A percentile compares a stretch with the other conserved stretches of the same genome.
These are phyloP conservation scores for Narthecium ossifragum DNA, from an alignment of 106 monocot species.

Conservation along the genomic window DNA sequence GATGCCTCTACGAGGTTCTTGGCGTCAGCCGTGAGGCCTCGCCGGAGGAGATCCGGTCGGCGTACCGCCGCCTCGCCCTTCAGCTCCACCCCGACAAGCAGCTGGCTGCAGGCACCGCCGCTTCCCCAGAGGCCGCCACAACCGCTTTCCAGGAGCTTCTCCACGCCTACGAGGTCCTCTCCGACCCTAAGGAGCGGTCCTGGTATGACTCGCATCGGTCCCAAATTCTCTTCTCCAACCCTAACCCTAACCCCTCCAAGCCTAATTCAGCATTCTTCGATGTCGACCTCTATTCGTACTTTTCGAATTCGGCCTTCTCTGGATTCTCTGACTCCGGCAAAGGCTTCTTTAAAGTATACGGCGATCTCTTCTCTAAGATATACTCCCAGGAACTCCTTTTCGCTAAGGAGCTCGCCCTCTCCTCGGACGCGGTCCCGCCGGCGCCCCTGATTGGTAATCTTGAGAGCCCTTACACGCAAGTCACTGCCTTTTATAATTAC, in stretches of 20 bases:
- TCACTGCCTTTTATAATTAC: constrained; percentile 74
- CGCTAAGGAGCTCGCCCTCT: constrained; percentile 39
- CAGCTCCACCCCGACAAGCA: constrained; percentile 98
- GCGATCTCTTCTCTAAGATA: constrained; percentile 62
- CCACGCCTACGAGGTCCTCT: constrained; percentile 92
- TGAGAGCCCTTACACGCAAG: constrained; percentile 66
- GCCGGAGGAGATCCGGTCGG: constrained; percentile 61
- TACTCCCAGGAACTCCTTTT: constrained; percentile 70
- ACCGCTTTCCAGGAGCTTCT: constrained; percentile 93
- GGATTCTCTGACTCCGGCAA: constrained; percentile 63
- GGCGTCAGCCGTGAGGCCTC: constrained; percentile 61
- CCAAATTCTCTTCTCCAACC: constrained; percentile 87
- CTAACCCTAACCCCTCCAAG: constrained; percentile 9
- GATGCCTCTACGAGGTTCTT: constrained; percentile 92
- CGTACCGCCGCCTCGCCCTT: constrained; percentile 84
- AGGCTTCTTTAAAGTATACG: constrained; percentile 96
- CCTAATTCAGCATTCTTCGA: constrained; percentile 41
- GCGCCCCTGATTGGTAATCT: constrained; percentile 79
- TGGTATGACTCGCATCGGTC: constrained; percentile 97
- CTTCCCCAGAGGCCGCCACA: constrained; percentile 35
- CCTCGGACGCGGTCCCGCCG: constrained; percentile 24
- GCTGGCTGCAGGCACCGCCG: constrained; percentile 19
- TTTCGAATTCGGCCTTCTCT: constrained; percentile 71
- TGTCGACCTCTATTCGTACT: constrained; percentile 64
- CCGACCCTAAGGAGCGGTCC: constrained; percentile 72